Base-by-base conservation (phyloP, 2,329 filamentous ascomycete genomes). In the Trichoderma koningii region DNA sequence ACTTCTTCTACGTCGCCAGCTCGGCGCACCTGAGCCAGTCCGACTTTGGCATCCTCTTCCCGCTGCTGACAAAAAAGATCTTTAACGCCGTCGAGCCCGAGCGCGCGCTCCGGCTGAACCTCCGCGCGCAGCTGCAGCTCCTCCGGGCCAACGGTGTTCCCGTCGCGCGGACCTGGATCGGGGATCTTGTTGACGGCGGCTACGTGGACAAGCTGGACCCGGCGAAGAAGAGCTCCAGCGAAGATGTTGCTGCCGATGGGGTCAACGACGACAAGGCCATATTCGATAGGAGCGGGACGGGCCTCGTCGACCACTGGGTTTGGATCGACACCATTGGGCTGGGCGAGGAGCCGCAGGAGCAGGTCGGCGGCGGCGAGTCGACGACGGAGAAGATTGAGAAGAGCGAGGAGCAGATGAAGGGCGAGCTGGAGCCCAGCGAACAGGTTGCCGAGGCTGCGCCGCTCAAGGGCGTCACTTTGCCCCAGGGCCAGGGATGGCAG, bases 11-110 rank as follows among this genome's bases (percentile, higher is more conserved):
- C 74, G 87, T 91, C 3, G 74, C 82, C 15, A 80, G 84, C 51
- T 90, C 88, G n/a, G 91, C 92, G 0, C 92, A 96, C 73, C 83
- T 96, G 28, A 91, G 85, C 65, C 92, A 96, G 76, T 90, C 87
- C 21, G 92, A 96, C 72, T 96, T 95, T 70, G 92, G 90, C 42
- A 79, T 95, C 26, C 77, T 96, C 23, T 96, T 96, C 72, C 91
- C 91, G 0, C 90, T 88, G 83, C 71, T 88, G 53, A 87, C 84
- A 9, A 83, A 81, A 70, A 82, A 80, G 69, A 81, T 88, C 9
- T 85, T 87, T 69, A 80, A 81, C 2, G 82, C 83, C 0, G 81
- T 84, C 53, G 79, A 85, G 59, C 86, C 87, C 0, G 85, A 87
- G 71, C 80, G 85, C 14, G 82, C 84, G 0, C 73, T 89, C 56